A percentile compares a stretch with the other conserved stretches of the same genome.
Evolutionary conservation across 257 asterid species (phyloP).

Genomic region (Solanum rostratum): DNA sequence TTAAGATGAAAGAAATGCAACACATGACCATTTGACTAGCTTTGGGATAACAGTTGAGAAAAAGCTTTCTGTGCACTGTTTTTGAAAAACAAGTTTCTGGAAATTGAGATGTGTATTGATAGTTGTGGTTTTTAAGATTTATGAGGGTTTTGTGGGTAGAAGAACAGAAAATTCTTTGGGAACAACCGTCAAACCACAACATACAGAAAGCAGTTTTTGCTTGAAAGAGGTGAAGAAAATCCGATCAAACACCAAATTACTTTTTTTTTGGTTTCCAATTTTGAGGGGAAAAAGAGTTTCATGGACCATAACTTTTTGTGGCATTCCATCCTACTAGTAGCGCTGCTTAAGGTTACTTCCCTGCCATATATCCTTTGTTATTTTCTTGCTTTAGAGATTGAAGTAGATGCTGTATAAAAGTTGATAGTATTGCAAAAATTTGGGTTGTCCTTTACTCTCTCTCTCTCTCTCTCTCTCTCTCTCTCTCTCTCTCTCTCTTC

Average conservation of each 20-base stretch:
- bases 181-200: background rate
- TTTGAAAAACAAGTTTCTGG: background rate
- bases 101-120: background rate
- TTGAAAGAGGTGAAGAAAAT: background rate
- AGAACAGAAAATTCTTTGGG: background rate
- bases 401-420: background rate
- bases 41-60: background rate
- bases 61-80: background rate
- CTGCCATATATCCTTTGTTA: background rate
- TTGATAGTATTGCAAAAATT: background rate
- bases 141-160: background rate
- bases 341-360: background rate
- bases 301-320: background rate
- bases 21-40: background rate
- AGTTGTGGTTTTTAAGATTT: background rate
- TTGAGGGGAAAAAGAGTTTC: background rate
- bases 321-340: background rate
- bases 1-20: background rate
- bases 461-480: background rate
- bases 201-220: background rate
- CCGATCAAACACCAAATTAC: background rate
- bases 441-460: background rate
- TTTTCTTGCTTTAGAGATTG: background rate
- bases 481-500: background rate
- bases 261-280: background rate